These are phyloP conservation scores for Rhizophora mangle DNA, from an alignment of 345 rosid genomes.

Conservation along the genomic window DNA sequence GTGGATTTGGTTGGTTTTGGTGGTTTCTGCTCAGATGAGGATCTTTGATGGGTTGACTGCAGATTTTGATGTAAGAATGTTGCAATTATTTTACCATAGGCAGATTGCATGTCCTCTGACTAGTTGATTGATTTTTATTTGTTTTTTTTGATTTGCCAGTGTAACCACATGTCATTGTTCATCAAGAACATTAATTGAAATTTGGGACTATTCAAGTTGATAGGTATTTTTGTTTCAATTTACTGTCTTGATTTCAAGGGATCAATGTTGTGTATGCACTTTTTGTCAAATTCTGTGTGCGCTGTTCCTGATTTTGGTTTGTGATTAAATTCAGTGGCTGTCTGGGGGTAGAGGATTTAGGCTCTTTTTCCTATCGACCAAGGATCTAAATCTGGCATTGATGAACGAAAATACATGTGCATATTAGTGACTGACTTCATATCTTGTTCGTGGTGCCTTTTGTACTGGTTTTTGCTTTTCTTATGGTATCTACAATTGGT, in stretches of 20 bases:
- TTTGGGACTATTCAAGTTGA: background rate
- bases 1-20: conserved; percentile 6
- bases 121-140: background rate
- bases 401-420: no score
- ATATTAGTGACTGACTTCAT: background rate
- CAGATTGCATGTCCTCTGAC: background rate
- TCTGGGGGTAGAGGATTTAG: no score
- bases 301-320: background rate
- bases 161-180: background rate
- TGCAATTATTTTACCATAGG: background rate
- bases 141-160: background rate
- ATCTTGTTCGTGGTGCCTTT: background rate
- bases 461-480: background rate
- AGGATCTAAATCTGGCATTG: no score
- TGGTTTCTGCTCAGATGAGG: background rate
- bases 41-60: conserved; percentile 12
- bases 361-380: no score
- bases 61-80: background rate
- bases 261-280: background rate
- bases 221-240: background rate
- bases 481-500: background rate
- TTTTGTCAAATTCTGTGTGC: background rate
- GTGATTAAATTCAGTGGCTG: background rate
- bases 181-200: background rate
- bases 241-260: background rate